phyloP scores from a whole-genome alignment of 345 rosid genomes.

The Arabis hirsuta region DNA sequence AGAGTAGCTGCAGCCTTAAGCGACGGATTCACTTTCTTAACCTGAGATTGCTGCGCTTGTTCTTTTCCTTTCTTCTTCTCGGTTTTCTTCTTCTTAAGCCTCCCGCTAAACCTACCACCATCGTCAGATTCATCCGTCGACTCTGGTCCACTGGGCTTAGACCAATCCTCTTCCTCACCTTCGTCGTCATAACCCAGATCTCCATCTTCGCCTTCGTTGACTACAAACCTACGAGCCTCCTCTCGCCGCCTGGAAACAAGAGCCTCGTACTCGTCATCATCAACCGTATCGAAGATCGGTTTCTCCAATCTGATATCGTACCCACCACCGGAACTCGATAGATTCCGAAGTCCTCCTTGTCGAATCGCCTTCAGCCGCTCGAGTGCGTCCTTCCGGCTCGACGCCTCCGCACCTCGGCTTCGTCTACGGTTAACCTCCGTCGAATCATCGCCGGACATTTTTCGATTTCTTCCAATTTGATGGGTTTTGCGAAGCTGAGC shows the following conservation, averaged over 20 bases:
- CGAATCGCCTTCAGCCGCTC: conserved; percentile 77
- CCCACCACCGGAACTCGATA: conserved; percentile 52
- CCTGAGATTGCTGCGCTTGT: conserved; percentile 36
- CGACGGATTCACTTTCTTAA: conserved; percentile 61
- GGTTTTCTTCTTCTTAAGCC: conserved; percentile 55
- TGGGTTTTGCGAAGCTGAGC: conserved; percentile 4
- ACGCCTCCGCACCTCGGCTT: conserved; percentile 58
- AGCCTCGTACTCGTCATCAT: conserved; percentile 74
- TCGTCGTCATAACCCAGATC: conserved; percentile 83
- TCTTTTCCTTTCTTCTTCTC: conserved; percentile 58
- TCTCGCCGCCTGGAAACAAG: conserved; percentile 77
- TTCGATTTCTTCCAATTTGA: not conserved
- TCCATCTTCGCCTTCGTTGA: conserved; percentile 75
- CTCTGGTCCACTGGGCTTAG: conserved; percentile 54
- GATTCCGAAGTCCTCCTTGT: conserved; percentile 69
- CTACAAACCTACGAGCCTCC: conserved; percentile 79
- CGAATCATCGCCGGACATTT: conserved; percentile 57
- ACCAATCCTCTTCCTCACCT: conserved; percentile 94
- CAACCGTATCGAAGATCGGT: conserved; percentile 79
- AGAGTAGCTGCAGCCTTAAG: conserved; percentile 80
- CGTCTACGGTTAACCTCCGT: conserved; percentile 49
- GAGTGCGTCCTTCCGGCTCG: conserved; percentile 63
- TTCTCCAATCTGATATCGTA: conserved; percentile 67
- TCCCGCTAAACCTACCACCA: conserved; percentile 48
- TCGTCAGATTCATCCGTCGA: conserved; percentile 77